Base-by-base conservation (phyloP, 1,139 yeast species). In the Lodderomyces theae region DNA sequence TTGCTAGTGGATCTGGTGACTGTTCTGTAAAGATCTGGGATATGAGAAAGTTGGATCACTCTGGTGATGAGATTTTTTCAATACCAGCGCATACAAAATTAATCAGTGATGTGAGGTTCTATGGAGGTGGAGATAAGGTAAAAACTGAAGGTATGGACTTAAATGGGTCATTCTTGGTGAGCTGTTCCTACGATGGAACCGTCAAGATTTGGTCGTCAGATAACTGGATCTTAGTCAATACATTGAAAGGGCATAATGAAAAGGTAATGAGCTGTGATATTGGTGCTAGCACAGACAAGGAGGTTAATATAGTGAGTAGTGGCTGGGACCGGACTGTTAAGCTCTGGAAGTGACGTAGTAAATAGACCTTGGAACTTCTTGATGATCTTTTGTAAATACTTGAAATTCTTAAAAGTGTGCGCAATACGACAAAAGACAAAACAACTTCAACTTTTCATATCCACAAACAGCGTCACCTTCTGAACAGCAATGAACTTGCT, bases 1-100 rank as follows among this genome's bases (percentile, higher is more conserved):
- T 89, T 4, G 90, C 89, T 2, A 80, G 94, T 0, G 97, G 88
- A 3, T 80, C 95, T 46, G 95, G 87, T 0, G 97, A 90, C 60
- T 81, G 90, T 33, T 65, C 82, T 1, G 74, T 88, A 9, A 84
- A 85, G 53, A 70, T 90, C 1, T 92, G 97, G 97, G 98, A 92
- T 61, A 42, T 92, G 35, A 71, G 98, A 37, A 63, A 57, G 38
- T 41, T 65, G 15, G 56, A 57, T 25, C 34, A 42, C 24, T 26
- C 69, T 60, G 50, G 57, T 10, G 58, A 56, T 37, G 77, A 72
- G 31, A 45, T 68, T 15, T 69, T 66, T 35, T 69, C 84, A 1
- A 77, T 92, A 2, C 82, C 90, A 1, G 94, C 94, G 0, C 97
- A 92, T 60, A 77, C 74, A 3, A 85, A 78, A 54, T 60, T 88